Evolutionary conservation across 805 yeast species (phyloP).

Genomic region (Lipomyces chichibuensis): DNA sequence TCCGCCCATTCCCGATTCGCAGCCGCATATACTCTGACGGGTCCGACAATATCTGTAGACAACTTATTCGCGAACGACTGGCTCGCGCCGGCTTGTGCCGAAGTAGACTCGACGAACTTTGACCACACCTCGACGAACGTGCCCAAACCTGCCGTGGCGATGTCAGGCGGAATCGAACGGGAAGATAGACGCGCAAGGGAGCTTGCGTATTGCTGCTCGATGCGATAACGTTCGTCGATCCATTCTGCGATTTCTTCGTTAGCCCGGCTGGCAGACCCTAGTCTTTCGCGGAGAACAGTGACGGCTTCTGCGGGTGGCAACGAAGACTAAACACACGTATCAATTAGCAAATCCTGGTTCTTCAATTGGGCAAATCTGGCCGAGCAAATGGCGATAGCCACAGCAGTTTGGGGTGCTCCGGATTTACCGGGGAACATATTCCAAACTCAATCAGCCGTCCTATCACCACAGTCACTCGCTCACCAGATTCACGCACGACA

Average conservation of each 20-base stretch:
- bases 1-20: slow-evolving; percentile 61
- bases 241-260: slow-evolving; percentile 66
- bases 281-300: slow-evolving; percentile 61
- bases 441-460: background rate
- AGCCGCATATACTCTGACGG: slow-evolving; percentile 52
- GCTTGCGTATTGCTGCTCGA: slow-evolving; percentile 53
- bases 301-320: slow-evolving; percentile 62
- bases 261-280: slow-evolving; percentile 56
- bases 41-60: slow-evolving; percentile 46
- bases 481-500: background rate
- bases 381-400: background rate
- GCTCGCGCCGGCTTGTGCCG: slow-evolving; percentile 42
- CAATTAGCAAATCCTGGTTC: background rate
- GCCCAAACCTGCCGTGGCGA: slow-evolving; percentile 38
- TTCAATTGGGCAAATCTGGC: background rate
- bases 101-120: slow-evolving; percentile 37
- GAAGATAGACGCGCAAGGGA: slow-evolving; percentile 50
- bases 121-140: slow-evolving; percentile 40
- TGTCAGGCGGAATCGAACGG: slow-evolving; percentile 37
- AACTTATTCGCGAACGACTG: slow-evolving; percentile 45
- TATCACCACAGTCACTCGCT: background rate
- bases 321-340: slow-evolving; percentile 40
- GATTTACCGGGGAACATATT: background rate
- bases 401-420: background rate
- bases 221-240: slow-evolving; percentile 57